Conservation (phyloP, 345 rosid genomes). For the Syzygium jambos region DNA sequence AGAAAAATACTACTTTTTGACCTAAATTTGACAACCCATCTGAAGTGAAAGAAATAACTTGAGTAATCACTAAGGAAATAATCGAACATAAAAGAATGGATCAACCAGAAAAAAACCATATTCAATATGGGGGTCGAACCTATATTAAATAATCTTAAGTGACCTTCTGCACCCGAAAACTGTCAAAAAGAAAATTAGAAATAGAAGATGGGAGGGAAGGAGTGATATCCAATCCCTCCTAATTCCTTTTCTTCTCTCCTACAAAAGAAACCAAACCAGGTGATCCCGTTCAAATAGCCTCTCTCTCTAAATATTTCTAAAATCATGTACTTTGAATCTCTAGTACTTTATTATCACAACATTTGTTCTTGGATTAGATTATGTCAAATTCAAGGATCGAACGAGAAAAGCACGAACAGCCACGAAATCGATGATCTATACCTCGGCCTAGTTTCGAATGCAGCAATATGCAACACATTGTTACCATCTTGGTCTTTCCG, state of each 20-base stretch:
- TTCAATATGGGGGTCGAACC: too few species aligned
- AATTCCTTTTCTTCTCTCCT: neutral
- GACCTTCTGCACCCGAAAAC: too few species aligned
- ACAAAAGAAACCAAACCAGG: neutral
- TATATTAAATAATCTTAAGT: too few species aligned
- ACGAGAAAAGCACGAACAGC: neutral
- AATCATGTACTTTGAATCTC: neutral
- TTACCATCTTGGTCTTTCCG: neutral
- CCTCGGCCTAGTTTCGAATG: accelerated
- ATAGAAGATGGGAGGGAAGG: too few species aligned
- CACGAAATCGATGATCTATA: neutral
- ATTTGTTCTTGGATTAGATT: neutral
- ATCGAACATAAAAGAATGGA: too few species aligned
- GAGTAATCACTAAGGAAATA: too few species aligned
- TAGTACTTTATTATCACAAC: neutral
- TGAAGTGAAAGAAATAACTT: too few species aligned
- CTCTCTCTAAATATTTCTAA: neutral
- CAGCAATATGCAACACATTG: neutral
- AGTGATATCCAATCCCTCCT: too few species aligned
- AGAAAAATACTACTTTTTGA: too few species aligned
- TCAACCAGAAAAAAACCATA: too few species aligned
- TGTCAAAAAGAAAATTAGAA: too few species aligned
- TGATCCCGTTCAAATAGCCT: neutral
- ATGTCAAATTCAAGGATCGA: neutral
- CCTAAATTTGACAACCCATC: too few species aligned